Evolutionary conservation across 2,329 filamentous ascomycete genomes (phyloP), one percentile per base, ranked within the genome.

Genomic region (Mollisiaceae sp.): DNA sequence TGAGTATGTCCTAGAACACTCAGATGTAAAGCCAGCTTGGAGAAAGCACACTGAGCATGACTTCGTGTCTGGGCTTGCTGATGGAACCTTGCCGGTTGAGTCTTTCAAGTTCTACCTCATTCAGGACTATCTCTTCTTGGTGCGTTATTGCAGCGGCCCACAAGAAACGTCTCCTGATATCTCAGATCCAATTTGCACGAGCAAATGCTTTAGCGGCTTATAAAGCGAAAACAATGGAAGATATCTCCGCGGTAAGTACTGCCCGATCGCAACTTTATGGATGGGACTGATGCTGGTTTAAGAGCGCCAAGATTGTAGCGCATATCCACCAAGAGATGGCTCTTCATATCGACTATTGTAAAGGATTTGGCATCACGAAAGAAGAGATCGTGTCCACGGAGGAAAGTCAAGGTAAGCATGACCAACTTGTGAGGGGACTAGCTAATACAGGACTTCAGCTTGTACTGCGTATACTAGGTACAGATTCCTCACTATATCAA

Each of bases 81-180:
- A 90, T 65, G 93, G 93, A 0, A 90, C 86, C 8, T 81, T 98
- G 22, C 90, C 91, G 0, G 72, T 90, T 0, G 86, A 91, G 52
- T 89, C 88, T 0, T 98, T 97, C 82, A 95, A 93, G 77, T 85
- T 90, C 45, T 98, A 97, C 76, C 86, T 98, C 63, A 85, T 95
- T 11, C 94, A 98, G 73, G 94, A 98, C 74, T 97, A 97, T 74
- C 82, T 97, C 4, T 98, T 95, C 74, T 80, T 97, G 52, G 91
- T 95, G 73, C 50, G 83, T 75, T 18, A 20, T 15, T 43, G 22
- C n/a, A 12, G 18, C n/a, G 18, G 11, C 22, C 50, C 8, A 54
- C 12, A 32, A 32, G 6, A 18, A 6, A 11, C 6, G 11, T 32
- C 4, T 11, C 36, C 66, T 69, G n/a, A 71, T 22, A 24, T 8